Evolutionary conservation across 805 yeast genomes (phyloP).

Genomic region (Myxozyma lipomycoides): DNA sequence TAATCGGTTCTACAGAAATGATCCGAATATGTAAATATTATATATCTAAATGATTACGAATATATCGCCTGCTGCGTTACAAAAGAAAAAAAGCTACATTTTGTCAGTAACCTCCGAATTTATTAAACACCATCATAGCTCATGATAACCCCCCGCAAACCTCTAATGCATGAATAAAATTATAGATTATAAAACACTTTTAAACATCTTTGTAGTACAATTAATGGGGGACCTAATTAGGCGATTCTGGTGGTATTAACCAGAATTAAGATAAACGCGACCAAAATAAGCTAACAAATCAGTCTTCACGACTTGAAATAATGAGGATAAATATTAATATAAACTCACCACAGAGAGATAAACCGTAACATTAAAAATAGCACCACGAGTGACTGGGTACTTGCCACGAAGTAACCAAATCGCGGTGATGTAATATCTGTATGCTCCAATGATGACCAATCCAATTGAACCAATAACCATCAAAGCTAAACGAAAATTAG

Average conservation of each 20-base stretch:
- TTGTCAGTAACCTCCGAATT: too few relatives aligned
- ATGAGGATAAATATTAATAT: neutral
- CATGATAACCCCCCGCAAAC: too few relatives aligned
- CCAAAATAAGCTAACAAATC: conserved; percentile 13
- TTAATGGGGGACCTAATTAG: too few relatives aligned
- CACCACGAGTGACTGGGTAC: conserved; percentile 24
- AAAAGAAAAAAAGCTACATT: too few relatives aligned
- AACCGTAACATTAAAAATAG: conserved; percentile 15
- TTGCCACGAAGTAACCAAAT: conserved; percentile 25
- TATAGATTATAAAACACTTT: too few relatives aligned
- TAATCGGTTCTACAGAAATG: neutral
- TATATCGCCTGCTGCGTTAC: too few relatives aligned
- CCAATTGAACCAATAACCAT: neutral
- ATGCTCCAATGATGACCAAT: neutral
- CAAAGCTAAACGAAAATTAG: neutral
- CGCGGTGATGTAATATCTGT: conserved; percentile 19
- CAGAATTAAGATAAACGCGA: conserved; percentile 16
- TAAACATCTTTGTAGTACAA: too few relatives aligned
- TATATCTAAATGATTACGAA: too few relatives aligned
- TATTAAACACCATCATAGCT: too few relatives aligned
- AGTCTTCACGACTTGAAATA: neutral
- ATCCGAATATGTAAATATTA: conserved; percentile 9
- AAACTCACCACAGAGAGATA: conserved; percentile 13
- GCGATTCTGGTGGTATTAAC: conserved; percentile 14
- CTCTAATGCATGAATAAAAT: too few relatives aligned